Percentiles rank a stretch among this genome's conserved stretches.
phyloP scores from a whole-genome alignment of 192 early-diverging fungal species.

The Coemansia sp. region DNA sequence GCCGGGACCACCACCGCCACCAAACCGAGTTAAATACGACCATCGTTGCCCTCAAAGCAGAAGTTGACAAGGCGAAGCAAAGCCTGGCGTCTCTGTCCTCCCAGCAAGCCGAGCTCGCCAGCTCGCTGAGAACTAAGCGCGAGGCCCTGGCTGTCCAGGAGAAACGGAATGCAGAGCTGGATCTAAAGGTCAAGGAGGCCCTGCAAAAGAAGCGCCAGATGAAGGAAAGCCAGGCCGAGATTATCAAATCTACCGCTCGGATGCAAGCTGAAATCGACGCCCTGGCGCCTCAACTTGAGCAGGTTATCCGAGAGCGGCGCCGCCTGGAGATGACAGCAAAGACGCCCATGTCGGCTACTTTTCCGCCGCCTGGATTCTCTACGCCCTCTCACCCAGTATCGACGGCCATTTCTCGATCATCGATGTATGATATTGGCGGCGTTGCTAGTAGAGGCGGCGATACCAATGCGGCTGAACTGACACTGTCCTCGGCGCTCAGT shows the following conservation, averaged over 20 bases:
- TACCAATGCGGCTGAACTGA: neutral
- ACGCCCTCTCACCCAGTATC: neutral
- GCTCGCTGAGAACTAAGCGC: constrained; percentile 22
- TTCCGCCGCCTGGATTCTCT: constrained; percentile 7
- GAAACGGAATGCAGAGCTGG: constrained; percentile 27
- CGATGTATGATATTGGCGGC: constrained; percentile 1
- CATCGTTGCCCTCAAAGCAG: constrained; percentile 21
- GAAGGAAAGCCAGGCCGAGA: constrained; percentile 18
- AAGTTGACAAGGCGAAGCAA: constrained; percentile 28
- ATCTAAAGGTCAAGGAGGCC: constrained; percentile 22
- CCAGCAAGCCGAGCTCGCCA: constrained; percentile 20
- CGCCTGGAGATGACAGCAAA: constrained; percentile 8
- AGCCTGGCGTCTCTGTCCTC: constrained; percentile 14
- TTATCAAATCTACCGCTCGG: constrained; percentile 1
- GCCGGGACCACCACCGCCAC: constrained; percentile 29
- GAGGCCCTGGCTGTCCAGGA: constrained; percentile 29
- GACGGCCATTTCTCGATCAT: neutral
- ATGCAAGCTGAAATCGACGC: constrained; percentile 29
- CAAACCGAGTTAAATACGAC: constrained; percentile 29
- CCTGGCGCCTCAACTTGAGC: constrained; percentile 25
- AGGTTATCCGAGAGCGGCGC: constrained; percentile 14
- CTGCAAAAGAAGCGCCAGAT: constrained; percentile 18
- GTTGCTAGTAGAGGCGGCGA: neutral
- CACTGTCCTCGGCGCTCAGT: neutral
- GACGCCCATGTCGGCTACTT: neutral